Percentiles rank a stretch among this genome's conserved stretches.
Conservation (phyloP, 2,329 filamentous ascomycete genomes). For the Periconia macrospinosa region DNA sequence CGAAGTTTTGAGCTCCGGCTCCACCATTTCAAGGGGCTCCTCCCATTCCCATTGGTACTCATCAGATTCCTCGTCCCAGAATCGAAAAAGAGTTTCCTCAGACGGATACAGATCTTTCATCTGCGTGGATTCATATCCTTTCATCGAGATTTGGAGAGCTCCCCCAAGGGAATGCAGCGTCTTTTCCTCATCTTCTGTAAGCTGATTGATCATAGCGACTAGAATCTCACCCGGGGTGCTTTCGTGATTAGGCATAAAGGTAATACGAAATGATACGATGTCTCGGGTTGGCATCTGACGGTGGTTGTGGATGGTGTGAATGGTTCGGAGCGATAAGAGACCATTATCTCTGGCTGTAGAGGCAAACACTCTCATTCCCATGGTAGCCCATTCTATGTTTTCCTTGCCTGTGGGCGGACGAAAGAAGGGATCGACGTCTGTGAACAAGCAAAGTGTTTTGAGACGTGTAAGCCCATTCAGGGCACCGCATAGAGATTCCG, state of each 20-base stretch:
- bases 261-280: neutral
- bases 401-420: neutral
- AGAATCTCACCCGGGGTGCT: too few species aligned
- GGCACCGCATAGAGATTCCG: neutral
- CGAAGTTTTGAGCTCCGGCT: too few species aligned
- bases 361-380: neutral
- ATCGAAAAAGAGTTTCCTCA: too few species aligned
- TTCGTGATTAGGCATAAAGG: neutral
- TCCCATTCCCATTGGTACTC: too few species aligned
- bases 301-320: neutral
- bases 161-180: neutral
- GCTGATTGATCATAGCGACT: neutral
- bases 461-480: neutral
- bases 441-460: neutral
- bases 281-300: too few species aligned
- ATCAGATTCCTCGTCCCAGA: too few species aligned
- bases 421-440: neutral
- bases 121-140: neutral
- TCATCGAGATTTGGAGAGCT: neutral
- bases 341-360: neutral
- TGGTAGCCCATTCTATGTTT: neutral
- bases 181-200: neutral
- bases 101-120: neutral
- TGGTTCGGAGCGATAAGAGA: neutral
- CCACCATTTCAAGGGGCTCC: too few species aligned